Conservation (phyloP, 768 basidiomycete genomes). For the Auricularia cornea region DNA sequence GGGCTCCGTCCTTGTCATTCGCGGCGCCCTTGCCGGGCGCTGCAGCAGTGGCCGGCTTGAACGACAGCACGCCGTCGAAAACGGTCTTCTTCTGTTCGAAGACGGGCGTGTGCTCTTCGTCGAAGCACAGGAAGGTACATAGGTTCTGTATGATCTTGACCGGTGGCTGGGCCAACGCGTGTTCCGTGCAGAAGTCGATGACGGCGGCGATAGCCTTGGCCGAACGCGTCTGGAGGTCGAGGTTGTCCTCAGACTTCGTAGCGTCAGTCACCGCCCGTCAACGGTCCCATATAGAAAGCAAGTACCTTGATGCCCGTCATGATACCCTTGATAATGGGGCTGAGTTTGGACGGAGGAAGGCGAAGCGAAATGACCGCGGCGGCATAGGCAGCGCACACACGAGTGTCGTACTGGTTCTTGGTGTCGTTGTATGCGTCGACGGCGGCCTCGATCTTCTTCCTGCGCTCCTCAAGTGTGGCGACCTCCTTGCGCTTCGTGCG, state of each 20-base stretch:
- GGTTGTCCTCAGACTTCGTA: slow-evolving; percentile 73
- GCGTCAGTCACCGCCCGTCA: not conserved
- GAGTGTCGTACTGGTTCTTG: slow-evolving; percentile 78
- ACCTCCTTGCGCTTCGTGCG: slow-evolving; percentile 74
- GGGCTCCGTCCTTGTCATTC: slow-evolving; percentile 12
- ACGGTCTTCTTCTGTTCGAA: slow-evolving; percentile 40
- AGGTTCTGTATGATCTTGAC: slow-evolving; percentile 97
- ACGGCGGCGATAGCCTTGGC: slow-evolving; percentile 82
- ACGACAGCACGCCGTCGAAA: slow-evolving; percentile 67
- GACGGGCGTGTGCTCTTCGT: slow-evolving; percentile 80
- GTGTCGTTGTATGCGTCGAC: slow-evolving; percentile 75
- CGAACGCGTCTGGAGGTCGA: slow-evolving; percentile 80
- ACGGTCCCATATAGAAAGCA: not conserved
- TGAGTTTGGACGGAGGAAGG: slow-evolving; percentile 85
- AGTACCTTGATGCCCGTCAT: slow-evolving; percentile 96
- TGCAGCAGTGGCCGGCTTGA: slow-evolving; percentile 35
- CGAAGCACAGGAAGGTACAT: slow-evolving; percentile 93
- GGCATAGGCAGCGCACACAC: slow-evolving; percentile 83
- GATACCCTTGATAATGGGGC: slow-evolving; percentile 90
- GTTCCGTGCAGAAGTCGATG: slow-evolving; percentile 72
- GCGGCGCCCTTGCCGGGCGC: slow-evolving; percentile 20
- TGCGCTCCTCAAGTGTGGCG: slow-evolving; percentile 66
- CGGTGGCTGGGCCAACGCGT: slow-evolving; percentile 68
- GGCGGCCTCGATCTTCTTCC: slow-evolving; percentile 52
- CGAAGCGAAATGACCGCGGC: slow-evolving; percentile 84